phyloP scores from a whole-genome alignment of 805 yeast species.

The Saccharomyces kudriavzevii region DNA sequence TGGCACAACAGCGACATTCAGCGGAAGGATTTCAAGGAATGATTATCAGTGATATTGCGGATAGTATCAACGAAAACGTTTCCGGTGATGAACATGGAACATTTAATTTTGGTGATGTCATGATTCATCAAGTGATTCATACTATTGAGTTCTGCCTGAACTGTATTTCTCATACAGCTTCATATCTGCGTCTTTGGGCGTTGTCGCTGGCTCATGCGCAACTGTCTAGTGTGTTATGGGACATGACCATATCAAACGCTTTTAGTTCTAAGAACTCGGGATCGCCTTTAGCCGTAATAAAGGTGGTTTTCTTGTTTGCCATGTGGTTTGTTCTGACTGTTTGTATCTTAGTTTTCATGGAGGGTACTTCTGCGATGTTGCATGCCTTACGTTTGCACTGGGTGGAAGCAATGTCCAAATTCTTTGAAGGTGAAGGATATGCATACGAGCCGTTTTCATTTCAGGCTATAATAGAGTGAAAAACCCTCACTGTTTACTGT shows the following conservation, averaged over 20 bases:
- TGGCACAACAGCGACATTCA: conserved; percentile 8
- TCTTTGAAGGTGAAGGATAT: conserved; percentile 93
- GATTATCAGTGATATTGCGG: conserved; percentile 34
- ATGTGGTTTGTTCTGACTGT: conserved; percentile 94
- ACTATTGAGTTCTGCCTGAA: conserved; percentile 96
- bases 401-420: conserved; percentile 99
- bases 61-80: conserved; percentile 28
- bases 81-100: conserved; percentile 30
- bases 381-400: conserved; percentile 97
- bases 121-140: conserved; percentile 95
- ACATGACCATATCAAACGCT: conserved; percentile 82
- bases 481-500: not conserved
- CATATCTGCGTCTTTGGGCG: conserved; percentile 95
- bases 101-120: conserved; percentile 81
- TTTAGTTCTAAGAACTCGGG: conserved; percentile 46
- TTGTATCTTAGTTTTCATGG: conserved; percentile 89
- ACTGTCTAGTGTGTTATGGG: conserved; percentile 89
- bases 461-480: conserved; percentile 14
- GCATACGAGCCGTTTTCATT: conserved; percentile 86
- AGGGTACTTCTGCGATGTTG: conserved; percentile 98
- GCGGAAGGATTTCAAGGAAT: conserved; percentile 43
- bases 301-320: conserved; percentile 74
- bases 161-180: conserved; percentile 97
- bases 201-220: conserved; percentile 95
- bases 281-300: conserved; percentile 55